Percentiles rank a stretch among this genome's conserved stretches.
These are phyloP conservation scores for Calonectria hongkongensis DNA, from an alignment of 2,329 filamentous ascomycete species.

Conservation along the genomic window DNA sequence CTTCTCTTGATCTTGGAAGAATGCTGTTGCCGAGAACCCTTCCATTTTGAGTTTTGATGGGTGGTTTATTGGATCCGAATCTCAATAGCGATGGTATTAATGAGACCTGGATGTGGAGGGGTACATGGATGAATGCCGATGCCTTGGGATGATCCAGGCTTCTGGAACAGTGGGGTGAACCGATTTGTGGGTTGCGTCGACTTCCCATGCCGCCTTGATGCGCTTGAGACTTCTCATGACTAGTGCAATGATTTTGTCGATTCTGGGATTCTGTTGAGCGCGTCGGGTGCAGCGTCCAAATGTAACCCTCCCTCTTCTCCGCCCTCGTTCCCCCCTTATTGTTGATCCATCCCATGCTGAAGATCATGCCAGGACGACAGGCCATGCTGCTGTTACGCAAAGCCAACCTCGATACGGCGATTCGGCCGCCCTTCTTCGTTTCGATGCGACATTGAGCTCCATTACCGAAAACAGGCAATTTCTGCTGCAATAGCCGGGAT, in stretches of 20 bases:
- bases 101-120: not conserved
- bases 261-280: not conserved
- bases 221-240: not conserved
- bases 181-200: not conserved
- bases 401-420: not conserved
- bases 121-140: not conserved
- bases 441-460: not conserved
- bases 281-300: not conserved
- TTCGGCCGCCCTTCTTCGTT: not conserved
- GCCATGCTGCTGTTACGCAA: not conserved
- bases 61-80: not conserved
- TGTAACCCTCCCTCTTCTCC: no score
- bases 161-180: not conserved
- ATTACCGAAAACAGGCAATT: not conserved
- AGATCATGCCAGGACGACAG: not conserved
- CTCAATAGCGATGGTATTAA: not conserved
- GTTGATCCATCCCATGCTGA: not conserved
- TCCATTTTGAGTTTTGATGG: not conserved
- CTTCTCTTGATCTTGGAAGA: not conserved
- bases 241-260: not conserved
- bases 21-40: not conserved
- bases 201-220: not conserved
- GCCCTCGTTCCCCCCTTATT: not conserved
- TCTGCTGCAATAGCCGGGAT: not conserved
- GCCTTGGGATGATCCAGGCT: slow-evolving; percentile 2